Evolutionary conservation across 1,284 basidiomycete genomes (phyloP), one percentile per base, ranked within the genome.

Genomic region (Ustilago loliicola): DNA sequence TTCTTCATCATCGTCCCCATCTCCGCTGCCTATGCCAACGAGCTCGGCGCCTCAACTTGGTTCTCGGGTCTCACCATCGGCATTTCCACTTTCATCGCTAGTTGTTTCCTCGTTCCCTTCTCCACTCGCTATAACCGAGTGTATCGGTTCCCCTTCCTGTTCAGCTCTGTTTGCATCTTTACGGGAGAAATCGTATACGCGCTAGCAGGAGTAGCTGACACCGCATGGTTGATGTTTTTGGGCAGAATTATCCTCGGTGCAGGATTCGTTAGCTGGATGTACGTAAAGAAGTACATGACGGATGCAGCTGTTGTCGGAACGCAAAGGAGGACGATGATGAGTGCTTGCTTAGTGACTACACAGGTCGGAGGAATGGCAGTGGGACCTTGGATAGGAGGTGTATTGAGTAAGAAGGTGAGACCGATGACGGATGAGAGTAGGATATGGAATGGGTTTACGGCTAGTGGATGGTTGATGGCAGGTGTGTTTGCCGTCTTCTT

Each of bases 1-100:
- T 79, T 79, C 56, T 79, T 79, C 67, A 79, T 79, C 77, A 79
- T 79, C 59, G 77, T 79, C 1, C 77, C 77, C 56, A 73, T 66
- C 17, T 76, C 77, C 0, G 68, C 72, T 11, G 61, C 61, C 0
- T 76, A 76, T 48, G 73, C 77, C 51, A 73, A 72, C 67, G 61
- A 45, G 8, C 61, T 79, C 2, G 72, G 77, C 10, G 77, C 77
- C 1, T 72, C 77, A 3, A 79, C 77, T 0, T 79, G 77, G 77
- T 79, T 79, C 58, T 72, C 69, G 1, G 77, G 77, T 40, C 70
- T 79, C 30, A 72, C 73, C 27, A 75, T 79, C 50, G 77, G 77
- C 36, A 70, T 76, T 59, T 65, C 60, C 7, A 72, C 71, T 17
- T 40, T 76, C 9, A 42, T 76, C 21, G 70, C 77, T 1, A 73